These are phyloP conservation scores for Fusarium longipes DNA, from an alignment of 2,329 filamentous ascomycete species.

Conservation along the genomic window DNA sequence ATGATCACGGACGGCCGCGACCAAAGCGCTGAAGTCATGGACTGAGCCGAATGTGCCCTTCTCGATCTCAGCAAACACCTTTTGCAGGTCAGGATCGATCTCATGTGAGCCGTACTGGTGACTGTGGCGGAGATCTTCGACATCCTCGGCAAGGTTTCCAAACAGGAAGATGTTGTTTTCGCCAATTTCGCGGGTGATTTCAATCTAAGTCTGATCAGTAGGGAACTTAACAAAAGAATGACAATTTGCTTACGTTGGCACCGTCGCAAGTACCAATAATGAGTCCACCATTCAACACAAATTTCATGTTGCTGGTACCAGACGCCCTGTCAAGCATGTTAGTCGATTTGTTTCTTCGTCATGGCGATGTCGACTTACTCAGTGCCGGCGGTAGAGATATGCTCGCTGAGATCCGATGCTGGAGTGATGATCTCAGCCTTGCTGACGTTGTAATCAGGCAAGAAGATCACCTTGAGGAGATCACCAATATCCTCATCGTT, in stretches of 20 bases:
- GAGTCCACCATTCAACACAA: slow-evolving; percentile 94
- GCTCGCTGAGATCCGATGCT: slow-evolving; percentile 95
- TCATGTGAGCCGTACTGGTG: slow-evolving; percentile 86
- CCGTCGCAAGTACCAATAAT: slow-evolving; percentile 99
- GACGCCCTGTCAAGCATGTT: slow-evolving; percentile 58
- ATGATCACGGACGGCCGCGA: slow-evolving; percentile 88
- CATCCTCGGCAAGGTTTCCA: slow-evolving; percentile 93
- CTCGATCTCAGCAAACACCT: slow-evolving; percentile 87
- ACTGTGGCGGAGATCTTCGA: slow-evolving; percentile 91
- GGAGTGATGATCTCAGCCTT: slow-evolving; percentile 98
- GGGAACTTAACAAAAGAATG: background rate
- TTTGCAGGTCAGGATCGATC: slow-evolving; percentile 79
- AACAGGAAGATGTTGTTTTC: slow-evolving; percentile 99
- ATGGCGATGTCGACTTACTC: slow-evolving; percentile 65
- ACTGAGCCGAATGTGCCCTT: slow-evolving; percentile 83
- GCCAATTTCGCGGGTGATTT: slow-evolving; percentile 96
- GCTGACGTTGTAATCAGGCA: slow-evolving; percentile 99
- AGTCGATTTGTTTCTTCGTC: background rate
- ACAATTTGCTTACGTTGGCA: slow-evolving; percentile 70
- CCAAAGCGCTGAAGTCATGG: slow-evolving; percentile 81
- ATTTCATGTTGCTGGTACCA: slow-evolving; percentile 99
- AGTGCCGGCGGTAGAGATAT: slow-evolving; percentile 97
- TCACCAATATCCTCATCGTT: slow-evolving; percentile 92
- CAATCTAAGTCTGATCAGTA: slow-evolving; percentile 63
- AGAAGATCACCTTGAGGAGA: slow-evolving; percentile 94